These are phyloP conservation scores for Durotheca rogersii DNA, from an alignment of 495 filamentous ascomycete species.

Conservation along the genomic window DNA sequence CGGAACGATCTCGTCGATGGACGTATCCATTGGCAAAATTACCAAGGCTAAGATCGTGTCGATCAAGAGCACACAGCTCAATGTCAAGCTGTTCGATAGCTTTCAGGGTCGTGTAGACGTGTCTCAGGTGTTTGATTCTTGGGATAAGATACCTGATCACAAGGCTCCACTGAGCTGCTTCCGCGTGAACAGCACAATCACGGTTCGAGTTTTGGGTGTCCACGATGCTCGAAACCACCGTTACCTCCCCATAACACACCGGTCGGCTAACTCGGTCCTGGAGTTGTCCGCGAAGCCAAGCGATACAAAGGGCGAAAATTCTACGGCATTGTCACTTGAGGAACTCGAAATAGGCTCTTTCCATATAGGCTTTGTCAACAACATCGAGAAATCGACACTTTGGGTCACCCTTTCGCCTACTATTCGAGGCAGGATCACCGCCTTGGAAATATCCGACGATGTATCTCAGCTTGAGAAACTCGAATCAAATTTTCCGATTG, in stretches of 20 bases:
- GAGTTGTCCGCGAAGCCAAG: constrained; percentile 85
- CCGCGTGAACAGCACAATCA: constrained; percentile 65
- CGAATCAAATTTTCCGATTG: constrained; percentile 81
- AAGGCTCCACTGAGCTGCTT: constrained; percentile 76
- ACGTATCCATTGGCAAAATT: constrained; percentile 70
- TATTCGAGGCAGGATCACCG: constrained; percentile 76
- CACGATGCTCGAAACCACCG: constrained; percentile 89
- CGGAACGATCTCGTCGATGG: constrained; percentile 58
- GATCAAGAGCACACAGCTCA: constrained; percentile 85
- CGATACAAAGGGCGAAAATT: constrained; percentile 51
- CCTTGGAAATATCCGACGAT: constrained; percentile 84
- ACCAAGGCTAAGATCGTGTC: constrained; percentile 77
- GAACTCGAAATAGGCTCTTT: constrained; percentile 68
- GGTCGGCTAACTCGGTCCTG: constrained; percentile 75
- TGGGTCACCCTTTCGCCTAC: constrained; percentile 94
- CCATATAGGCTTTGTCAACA: constrained; percentile 85
- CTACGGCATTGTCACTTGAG: constrained; percentile 67
- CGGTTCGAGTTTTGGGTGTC: constrained; percentile 77
- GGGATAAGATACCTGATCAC: constrained; percentile 79
- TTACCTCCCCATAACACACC: constrained; percentile 88
- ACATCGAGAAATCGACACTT: constrained; percentile 68
- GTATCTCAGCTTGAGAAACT: constrained; percentile 72
- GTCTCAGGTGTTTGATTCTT: constrained; percentile 83
- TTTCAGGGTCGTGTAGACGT: constrained; percentile 88
- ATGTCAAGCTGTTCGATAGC: constrained; percentile 85